Evolutionary conservation across 1,284 basidiomycete genomes (phyloP), one percentile per base, ranked within the genome.

Genomic region (Austroboletus olivaceoglutinosus): DNA sequence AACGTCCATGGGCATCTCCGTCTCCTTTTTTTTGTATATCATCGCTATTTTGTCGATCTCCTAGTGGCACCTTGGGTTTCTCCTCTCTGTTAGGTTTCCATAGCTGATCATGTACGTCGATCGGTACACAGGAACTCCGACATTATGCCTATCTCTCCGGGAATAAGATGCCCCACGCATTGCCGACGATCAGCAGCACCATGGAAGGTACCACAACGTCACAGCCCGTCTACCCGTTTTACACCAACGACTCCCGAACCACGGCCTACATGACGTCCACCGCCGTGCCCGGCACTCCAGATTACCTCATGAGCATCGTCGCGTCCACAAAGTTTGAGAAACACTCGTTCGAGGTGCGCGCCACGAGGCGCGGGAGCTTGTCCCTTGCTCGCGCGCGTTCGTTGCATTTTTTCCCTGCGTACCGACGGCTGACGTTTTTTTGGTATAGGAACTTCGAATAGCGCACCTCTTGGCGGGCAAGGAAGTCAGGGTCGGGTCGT

Each of bases 321-420:
- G 52, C 65, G 6, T 61, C 68, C 2, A 58, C 44, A 36, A 63
- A 60, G 48, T 69, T 51, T 37, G 59, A 70, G 6, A 67, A 63
- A 45, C 67, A 68, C 42, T 67, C 67, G 27, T 67, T 67, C 53
- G 65, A 67, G 67, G 65, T 70, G 42, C 40, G 67, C 23, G 8
- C 16, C 34, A 19, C 19, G 36, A 19, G 33, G 37, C 37, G 19
- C n/a, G 33, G 33, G 33, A 34, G 19, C 37, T 34, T 38, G 37
- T 11, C 19, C 18, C 18, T 21, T 21, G 16, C 33, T 21, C 21
- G 13, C 38, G 22, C 22, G 38, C 16, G 21, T 39, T 40, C 31
- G 2, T 16, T 56, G 15, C 10, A 16, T 12, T 13, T 31, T 34
- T n/a, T 13, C 21, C 15, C 12, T 7, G 21, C 38, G 21, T 50